Conservation (phyloP, 768 basidiomycete species). For the Macrolepiota dolichaula region DNA sequence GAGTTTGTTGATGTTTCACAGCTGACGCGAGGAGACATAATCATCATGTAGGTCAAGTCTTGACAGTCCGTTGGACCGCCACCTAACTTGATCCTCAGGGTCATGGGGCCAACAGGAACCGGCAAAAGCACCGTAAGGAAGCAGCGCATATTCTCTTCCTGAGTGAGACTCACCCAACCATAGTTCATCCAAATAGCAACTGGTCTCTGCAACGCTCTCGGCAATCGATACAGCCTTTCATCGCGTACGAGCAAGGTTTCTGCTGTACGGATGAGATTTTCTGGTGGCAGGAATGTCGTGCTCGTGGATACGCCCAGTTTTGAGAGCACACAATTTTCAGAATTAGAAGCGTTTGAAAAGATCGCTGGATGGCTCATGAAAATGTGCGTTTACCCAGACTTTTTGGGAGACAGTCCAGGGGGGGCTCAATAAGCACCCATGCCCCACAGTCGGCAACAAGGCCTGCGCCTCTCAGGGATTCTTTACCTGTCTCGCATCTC, state of each 20-base stretch:
- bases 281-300: neutral
- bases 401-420: too few species aligned
- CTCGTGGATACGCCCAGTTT: constrained; percentile 12
- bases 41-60: neutral
- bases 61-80: constrained; percentile 4
- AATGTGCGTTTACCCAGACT: neutral
- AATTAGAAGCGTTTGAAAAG: neutral
- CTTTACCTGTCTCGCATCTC: constrained; percentile 13
- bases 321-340: constrained; percentile 1
- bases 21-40: too few species aligned
- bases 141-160: neutral
- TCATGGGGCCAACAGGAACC: constrained; percentile 7
- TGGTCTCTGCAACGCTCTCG: neutral
- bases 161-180: neutral
- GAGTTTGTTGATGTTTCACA: too few species aligned
- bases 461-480: constrained; percentile 11
- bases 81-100: neutral
- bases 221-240: neutral
- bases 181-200: neutral
- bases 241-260: neutral
- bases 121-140: constrained; percentile 11
- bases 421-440: too few species aligned
- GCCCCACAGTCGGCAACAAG: too few species aligned
- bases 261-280: neutral
- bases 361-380: neutral